Percentiles rank a stretch among this genome's conserved stretches.
Evolutionary conservation across 495 filamentous ascomycete species (phyloP).

Genomic region (Lepidopterella palustris): DNA sequence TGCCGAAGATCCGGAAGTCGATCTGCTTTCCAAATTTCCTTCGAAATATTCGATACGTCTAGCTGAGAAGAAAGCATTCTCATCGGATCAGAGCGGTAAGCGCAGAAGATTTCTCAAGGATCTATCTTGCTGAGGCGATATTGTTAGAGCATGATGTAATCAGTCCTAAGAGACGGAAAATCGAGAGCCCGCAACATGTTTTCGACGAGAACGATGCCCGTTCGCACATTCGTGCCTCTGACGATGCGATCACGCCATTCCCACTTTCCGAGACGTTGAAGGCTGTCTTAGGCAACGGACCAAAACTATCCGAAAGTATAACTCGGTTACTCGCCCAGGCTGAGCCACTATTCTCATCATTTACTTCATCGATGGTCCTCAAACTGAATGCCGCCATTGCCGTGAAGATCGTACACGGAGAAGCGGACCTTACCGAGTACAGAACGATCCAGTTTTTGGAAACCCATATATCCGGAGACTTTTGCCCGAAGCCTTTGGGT

Average conservation of each 20-base stretch:
- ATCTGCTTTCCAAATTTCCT: background rate
- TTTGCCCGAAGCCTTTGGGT: background rate
- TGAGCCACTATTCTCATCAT: too few species aligned
- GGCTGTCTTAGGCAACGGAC: background rate
- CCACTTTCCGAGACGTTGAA: background rate
- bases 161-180: background rate
- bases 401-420: background rate
- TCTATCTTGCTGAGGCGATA: too few species aligned
- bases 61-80: background rate
- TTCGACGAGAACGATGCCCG: background rate
- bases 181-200: too few species aligned
- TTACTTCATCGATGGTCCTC: background rate
- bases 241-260: background rate
- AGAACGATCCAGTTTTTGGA: background rate
- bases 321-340: background rate
- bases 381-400: background rate
- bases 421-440: background rate
- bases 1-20: background rate
- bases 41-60: background rate
- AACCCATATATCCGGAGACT: background rate
- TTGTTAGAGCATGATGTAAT: too few species aligned
- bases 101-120: background rate
- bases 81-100: background rate
- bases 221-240: background rate
- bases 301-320: background rate